Percentiles rank a stretch among this genome's conserved stretches.
Conservation (phyloP, 2,329 filamentous ascomycete genomes). For the Westerdykella ornata region DNA sequence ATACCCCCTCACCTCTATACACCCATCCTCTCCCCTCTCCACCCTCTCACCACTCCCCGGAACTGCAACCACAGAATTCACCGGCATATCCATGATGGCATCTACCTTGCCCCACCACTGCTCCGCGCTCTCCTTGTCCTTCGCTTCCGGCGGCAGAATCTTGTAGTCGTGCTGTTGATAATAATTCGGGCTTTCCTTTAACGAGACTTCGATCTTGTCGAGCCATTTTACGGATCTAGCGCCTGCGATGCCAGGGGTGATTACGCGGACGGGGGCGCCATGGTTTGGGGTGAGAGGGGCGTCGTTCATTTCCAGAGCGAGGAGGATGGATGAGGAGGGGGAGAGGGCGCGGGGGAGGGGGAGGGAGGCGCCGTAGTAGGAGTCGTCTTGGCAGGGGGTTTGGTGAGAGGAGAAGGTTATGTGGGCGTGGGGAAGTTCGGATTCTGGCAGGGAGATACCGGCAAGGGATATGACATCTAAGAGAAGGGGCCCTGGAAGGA, state of each 20-base stretch:
- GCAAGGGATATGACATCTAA: constrained; percentile 47
- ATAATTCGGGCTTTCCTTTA: constrained; percentile 47
- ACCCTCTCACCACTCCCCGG: constrained; percentile 45
- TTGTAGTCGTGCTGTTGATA: constrained; percentile 57
- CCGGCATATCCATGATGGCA: constrained; percentile 50
- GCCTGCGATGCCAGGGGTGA: constrained; percentile 50
- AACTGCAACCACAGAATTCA: constrained; percentile 50
- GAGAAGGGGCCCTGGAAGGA: constrained; percentile 39
- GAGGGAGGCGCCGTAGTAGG: constrained; percentile 54
- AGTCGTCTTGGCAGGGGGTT: constrained; percentile 49
- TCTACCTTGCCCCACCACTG: constrained; percentile 48
- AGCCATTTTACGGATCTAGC: constrained; percentile 54
- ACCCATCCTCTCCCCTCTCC: constrained; percentile 34
- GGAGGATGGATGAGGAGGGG: constrained; percentile 14
- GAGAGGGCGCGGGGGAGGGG: constrained; percentile 28
- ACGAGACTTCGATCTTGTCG: constrained; percentile 48
- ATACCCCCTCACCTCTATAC: constrained; percentile 49
- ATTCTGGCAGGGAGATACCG: constrained; percentile 33
- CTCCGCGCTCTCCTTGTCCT: constrained; percentile 45
- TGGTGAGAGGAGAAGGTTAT: constrained; percentile 53
- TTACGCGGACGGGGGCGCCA: constrained; percentile 48
- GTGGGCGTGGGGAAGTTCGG: constrained; percentile 37
- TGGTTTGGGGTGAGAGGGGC: constrained; percentile 43
- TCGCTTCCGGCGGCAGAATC: constrained; percentile 48
- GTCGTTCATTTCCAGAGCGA: constrained; percentile 45